Evolutionary conservation across 78 protist species (phyloP).

Genomic region (Dictyostelium intermedium): DNA sequence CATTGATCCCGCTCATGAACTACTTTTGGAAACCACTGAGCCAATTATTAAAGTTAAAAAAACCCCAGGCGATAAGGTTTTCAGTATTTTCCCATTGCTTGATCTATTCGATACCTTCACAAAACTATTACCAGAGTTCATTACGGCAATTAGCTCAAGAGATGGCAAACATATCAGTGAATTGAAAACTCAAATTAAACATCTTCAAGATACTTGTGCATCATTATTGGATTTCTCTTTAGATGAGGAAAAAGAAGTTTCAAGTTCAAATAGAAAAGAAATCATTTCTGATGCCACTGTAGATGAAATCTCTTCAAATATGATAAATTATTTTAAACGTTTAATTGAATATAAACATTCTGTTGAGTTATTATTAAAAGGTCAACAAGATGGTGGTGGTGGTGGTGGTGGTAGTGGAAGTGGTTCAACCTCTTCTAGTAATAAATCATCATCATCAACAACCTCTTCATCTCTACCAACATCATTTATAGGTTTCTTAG

Average conservation of each 20-base stretch:
- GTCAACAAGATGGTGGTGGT: neutral
- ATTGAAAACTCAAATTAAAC: conserved; percentile 13
- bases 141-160: neutral
- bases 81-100: conserved; percentile 55
- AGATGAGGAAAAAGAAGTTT: neutral
- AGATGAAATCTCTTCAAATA: conserved; percentile 56
- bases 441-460: neutral
- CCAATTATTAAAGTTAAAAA: conserved; percentile 51
- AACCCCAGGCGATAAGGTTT: conserved; percentile 14
- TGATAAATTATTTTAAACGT: conserved; percentile 67
- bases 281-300: conserved; percentile 36
- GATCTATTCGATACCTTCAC: conserved; percentile 62
- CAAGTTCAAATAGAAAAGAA: conserved; percentile 1
- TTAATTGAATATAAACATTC: conserved; percentile 50
- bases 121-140: conserved; percentile 45
- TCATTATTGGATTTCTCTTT: conserved; percentile 38
- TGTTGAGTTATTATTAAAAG: conserved; percentile 43
- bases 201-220: conserved; percentile 21
- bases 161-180: conserved; percentile 70
- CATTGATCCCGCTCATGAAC: conserved; percentile 54
- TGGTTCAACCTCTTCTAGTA: neutral
- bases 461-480: neutral
- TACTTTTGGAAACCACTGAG: conserved; percentile 56
- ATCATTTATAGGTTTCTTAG: conserved; percentile 37
- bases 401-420: neutral